Evolutionary conservation across 805 yeast species (phyloP), one percentile per base, ranked within the genome.

Genomic region (Alloascoidea africana): DNA sequence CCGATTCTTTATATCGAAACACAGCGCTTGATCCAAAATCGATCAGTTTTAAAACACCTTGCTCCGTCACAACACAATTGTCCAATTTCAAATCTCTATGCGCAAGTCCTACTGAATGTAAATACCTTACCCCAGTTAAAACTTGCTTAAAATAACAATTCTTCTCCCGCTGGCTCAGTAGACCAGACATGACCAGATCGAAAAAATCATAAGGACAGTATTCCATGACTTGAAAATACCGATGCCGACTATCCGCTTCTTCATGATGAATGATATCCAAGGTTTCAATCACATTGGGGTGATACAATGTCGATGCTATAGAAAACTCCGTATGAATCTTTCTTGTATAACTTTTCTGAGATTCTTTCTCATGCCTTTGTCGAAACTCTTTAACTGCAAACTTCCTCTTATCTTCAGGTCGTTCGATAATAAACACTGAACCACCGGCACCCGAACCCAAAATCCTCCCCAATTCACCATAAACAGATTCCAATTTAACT

Each of bases 381-480:
- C 96, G 69, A 53, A 87, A 87, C 57, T 87, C 96, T 55, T 87
- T 87, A 16, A 86, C 95, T 0, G 96, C 96, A 63, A 84, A 86
- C 2, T 81, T 70, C 48, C 74, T 69, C 19, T 63, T 60, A 57
- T 86, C 96, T 2, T 69, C 56, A 3, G 69, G 57, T 46, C 94
- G 60, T 38, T 66, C 75, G 35, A 84, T 77, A 36, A 86, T 62
- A 49, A 76, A 74, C 23, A 87, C 96, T 13, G 80, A 70, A 3
- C 96, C 96, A 37, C 96, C 96, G 2, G 96, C 96, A 38, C 96
- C 96, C 15, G 91, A 91, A 39, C 96, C 96, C 36, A 87, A 65
- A 41, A 73, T 81, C 44, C 85, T 91, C 38, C 94, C 94, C 39
- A 80, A 76, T 53, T 77, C 81, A 38, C 79, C 72, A 55, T 85